Conservation (phyloP, 148 eudicot species). For the Nepenthes mirabilis region DNA sequence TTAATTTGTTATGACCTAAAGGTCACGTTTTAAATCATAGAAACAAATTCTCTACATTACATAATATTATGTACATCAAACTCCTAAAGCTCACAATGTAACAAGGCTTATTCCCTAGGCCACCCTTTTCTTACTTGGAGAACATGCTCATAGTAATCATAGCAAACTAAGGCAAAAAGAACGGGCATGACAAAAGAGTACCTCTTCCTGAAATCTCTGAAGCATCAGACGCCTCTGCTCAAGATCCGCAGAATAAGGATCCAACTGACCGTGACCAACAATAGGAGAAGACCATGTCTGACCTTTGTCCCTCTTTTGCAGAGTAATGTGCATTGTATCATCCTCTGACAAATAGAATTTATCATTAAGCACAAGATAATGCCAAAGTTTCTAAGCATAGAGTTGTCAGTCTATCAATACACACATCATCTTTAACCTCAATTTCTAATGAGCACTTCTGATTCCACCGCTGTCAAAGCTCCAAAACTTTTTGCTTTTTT, state of each 20-base stretch:
- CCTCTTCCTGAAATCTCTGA: slow-evolving; percentile 97
- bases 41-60: too few relatives aligned
- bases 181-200: slow-evolving; percentile 9
- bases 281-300: slow-evolving; percentile 90
- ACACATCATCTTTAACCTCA: too few relatives aligned
- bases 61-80: too few relatives aligned
- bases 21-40: too few relatives aligned
- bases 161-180: slow-evolving; percentile 1
- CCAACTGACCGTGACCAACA: slow-evolving; percentile 74
- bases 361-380: neutral
- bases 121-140: too few relatives aligned
- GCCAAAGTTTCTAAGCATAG: neutral
- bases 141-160: neutral
- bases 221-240: slow-evolving; percentile 97
- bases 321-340: slow-evolving; percentile 74
- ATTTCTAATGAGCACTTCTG: too few relatives aligned
- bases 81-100: too few relatives aligned
- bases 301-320: slow-evolving; percentile 91
- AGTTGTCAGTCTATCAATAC: too few relatives aligned
- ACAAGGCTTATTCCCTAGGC: too few relatives aligned
- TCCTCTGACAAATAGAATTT: slow-evolving; percentile 44
- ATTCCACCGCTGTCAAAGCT: too few relatives aligned
- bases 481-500: too few relatives aligned
- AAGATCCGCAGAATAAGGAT: slow-evolving; percentile 67
- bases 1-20: too few relatives aligned